phyloP scores from a whole-genome alignment of 257 asterid genomes.

The Nicotiana tomentosiformis region DNA sequence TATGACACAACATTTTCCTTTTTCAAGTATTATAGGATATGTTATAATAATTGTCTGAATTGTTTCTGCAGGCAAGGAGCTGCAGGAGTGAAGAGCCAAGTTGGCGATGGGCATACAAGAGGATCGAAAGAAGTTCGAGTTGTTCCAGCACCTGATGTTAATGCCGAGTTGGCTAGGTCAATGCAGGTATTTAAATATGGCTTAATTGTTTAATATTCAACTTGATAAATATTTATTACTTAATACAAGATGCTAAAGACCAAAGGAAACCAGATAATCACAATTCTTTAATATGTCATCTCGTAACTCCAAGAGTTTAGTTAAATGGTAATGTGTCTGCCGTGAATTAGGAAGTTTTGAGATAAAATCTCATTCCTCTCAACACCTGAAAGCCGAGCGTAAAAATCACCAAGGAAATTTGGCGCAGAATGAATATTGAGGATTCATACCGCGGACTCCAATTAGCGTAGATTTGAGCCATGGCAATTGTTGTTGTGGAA shows the following conservation, averaged over 20 bases:
- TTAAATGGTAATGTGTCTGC: background rate
- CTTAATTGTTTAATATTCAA: background rate
- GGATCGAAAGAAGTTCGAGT: slow-evolving; percentile 44
- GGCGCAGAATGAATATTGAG: background rate
- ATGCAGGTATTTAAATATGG: slow-evolving; percentile 39
- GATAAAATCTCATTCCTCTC: background rate
- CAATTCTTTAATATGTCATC: background rate
- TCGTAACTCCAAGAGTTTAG: background rate
- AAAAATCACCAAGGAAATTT: background rate
- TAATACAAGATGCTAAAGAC: background rate
- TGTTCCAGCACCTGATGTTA: slow-evolving; percentile 43
- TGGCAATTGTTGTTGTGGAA: background rate
- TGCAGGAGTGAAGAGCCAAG: slow-evolving; percentile 42
- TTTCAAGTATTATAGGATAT: background rate
- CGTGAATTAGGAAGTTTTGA: background rate
- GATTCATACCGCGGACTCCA: background rate
- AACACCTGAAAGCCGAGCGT: background rate
- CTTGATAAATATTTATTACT: background rate
- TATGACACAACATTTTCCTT: background rate
- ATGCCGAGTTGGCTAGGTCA: slow-evolving; percentile 38
- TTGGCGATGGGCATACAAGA: slow-evolving; percentile 33
- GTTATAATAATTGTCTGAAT: slow-evolving; percentile 8
- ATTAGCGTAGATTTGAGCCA: background rate
- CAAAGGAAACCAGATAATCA: background rate
- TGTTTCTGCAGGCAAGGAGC: slow-evolving; percentile 47